phyloP scores from a whole-genome alignment of 805 yeast genomes.

The Kluyveromyces aestuarii region DNA sequence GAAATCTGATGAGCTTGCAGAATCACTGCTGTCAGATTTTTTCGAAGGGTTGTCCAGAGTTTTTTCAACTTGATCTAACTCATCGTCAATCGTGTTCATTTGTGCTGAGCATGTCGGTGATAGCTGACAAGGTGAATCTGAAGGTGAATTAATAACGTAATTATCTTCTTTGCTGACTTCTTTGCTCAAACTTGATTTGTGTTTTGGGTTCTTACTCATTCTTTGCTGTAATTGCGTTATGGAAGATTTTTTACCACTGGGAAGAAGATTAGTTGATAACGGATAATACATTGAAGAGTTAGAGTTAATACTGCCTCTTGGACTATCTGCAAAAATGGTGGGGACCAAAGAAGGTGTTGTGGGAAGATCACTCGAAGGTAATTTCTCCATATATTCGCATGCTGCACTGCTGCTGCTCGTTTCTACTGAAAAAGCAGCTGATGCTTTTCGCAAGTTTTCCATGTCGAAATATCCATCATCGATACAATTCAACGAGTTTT shows the following conservation, averaged over 20 bases:
- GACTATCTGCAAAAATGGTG: conserved; percentile 19
- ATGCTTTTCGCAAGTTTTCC: conserved; percentile 40
- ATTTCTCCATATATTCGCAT: conserved; percentile 6
- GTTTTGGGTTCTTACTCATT: conserved; percentile 2
- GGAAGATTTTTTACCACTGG: conserved; percentile 1
- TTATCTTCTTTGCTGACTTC: conserved; percentile 10
- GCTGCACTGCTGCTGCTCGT: conserved; percentile 20
- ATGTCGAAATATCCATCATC: conserved; percentile 61
- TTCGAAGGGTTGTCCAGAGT: neutral
- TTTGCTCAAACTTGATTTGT: conserved; percentile 19
- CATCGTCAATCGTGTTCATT: neutral
- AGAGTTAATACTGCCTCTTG: conserved; percentile 20
- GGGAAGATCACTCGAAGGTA: neutral
- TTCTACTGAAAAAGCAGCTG: conserved; percentile 24
- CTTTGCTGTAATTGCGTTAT: neutral
- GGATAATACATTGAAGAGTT: conserved; percentile 15
- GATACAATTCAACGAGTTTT: conserved; percentile 45
- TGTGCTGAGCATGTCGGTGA: neutral
- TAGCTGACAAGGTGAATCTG: neutral
- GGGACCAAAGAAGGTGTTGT: conserved; percentile 7
- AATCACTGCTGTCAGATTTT: neutral
- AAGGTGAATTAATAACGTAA: neutral
- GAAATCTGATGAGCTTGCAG: conserved; percentile 14
- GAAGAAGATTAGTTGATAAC: neutral
- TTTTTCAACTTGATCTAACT: neutral